Percentiles rank a stretch among this genome's conserved stretches.
Evolutionary conservation across 371 early-diverging fungal species (phyloP).

Genomic region (Encephalitozoon intestinalis): DNA sequence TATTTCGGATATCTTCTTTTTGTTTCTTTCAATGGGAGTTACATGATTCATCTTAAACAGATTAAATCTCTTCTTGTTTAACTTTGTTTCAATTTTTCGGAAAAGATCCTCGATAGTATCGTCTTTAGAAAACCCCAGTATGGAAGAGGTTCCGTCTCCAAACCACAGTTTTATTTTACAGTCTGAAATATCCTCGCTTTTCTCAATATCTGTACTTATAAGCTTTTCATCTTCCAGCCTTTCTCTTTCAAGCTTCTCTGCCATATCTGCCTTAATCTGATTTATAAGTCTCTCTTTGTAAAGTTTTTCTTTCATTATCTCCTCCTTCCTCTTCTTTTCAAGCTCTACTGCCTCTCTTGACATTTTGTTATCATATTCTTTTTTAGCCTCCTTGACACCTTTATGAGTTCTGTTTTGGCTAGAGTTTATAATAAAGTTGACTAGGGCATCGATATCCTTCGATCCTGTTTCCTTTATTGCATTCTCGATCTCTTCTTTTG

Average conservation of each 20-base stretch:
- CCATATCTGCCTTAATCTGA: constrained; percentile 13
- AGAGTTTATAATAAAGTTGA: constrained; percentile 15
- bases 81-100: neutral
- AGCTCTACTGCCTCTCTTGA: neutral
- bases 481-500: neutral
- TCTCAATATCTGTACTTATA: neutral
- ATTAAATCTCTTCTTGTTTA: neutral
- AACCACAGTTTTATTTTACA: constrained; percentile 25
- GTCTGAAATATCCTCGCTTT: constrained; percentile 8
- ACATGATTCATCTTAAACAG: constrained; percentile 9
- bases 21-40: neutral
- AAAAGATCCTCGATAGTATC: constrained; percentile 21
- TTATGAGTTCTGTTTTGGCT: neutral
- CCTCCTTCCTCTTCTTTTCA: constrained; percentile 4
- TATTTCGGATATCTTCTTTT: constrained; percentile 4
- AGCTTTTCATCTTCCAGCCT: neutral
- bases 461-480: constrained; percentile 16
- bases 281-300: constrained; percentile 24
- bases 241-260: neutral
- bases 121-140: constrained; percentile 4
- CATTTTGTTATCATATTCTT: neutral
- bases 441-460: constrained; percentile 8
- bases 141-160: constrained; percentile 11
- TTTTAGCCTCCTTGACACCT: constrained; percentile 1
- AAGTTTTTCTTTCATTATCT: constrained; percentile 4